Percentiles rank a stretch among this genome's conserved stretches.
phyloP scores from a whole-genome alignment of 2,329 filamentous ascomycete species.

The Aspergillus piperis region DNA sequence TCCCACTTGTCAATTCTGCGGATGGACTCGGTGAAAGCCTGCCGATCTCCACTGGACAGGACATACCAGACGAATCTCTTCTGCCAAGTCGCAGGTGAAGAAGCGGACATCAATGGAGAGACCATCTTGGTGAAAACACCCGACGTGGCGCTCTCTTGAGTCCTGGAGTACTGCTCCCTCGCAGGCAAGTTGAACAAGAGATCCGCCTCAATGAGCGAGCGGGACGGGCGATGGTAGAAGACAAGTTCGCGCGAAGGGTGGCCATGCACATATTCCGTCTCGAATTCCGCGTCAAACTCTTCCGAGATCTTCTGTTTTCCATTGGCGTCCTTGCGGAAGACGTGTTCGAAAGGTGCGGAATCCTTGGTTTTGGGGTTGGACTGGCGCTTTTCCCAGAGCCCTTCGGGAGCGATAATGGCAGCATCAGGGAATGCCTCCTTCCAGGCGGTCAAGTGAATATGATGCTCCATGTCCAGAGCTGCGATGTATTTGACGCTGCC shows the following conservation, averaged over 20 bases:
- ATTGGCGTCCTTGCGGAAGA: constrained; percentile 64
- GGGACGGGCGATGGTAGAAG: constrained; percentile 77
- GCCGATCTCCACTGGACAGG: constrained; percentile 61
- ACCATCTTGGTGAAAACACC: constrained; percentile 64
- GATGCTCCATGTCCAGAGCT: constrained; percentile 88
- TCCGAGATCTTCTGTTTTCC: constrained; percentile 59
- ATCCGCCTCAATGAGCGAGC: constrained; percentile 83
- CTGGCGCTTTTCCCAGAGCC: constrained; percentile 78
- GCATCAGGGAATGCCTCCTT: constrained; percentile 74
- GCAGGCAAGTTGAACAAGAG: constrained; percentile 89
- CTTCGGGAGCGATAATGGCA: constrained; percentile 78
- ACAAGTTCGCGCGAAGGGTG: constrained; percentile 86
- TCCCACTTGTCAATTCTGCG: constrained; percentile 74
- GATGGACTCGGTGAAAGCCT: constrained; percentile 70
- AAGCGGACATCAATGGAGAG: constrained; percentile 56
- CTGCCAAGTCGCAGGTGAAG: constrained; percentile 67
- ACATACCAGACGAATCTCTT: constrained; percentile 83
- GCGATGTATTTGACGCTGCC: constrained; percentile 79
- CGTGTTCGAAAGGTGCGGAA: constrained; percentile 62
- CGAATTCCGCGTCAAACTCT: constrained; percentile 86
- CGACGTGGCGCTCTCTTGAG: constrained; percentile 55
- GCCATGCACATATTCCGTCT: constrained; percentile 77
- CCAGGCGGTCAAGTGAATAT: constrained; percentile 91
- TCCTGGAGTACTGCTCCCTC: constrained; percentile 74
- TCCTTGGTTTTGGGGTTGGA: constrained; percentile 58